Evolutionary conservation across 345 rosid species (phyloP).

Genomic region (Psidium friedrichsthalianum): DNA sequence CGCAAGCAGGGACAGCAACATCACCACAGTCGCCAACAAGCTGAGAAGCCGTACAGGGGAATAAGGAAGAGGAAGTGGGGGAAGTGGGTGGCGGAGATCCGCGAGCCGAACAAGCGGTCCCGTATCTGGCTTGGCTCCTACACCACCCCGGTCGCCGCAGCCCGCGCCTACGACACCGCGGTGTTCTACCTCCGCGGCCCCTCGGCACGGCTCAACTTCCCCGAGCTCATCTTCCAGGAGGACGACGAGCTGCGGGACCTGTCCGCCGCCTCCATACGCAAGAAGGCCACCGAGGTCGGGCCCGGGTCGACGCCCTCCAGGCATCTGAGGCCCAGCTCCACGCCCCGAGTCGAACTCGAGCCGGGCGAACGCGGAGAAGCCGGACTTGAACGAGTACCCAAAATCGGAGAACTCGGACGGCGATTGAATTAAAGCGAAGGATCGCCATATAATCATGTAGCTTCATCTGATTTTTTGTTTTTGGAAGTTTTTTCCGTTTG

Average conservation of each 20-base stretch:
- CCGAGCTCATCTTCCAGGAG: constrained; percentile 42
- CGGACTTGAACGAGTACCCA: constrained; percentile 50
- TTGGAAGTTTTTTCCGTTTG: background rate
- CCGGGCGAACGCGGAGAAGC: constrained; percentile 12
- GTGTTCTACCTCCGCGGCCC: constrained; percentile 58
- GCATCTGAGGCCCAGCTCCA: constrained; percentile 5
- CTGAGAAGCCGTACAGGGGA: constrained; percentile 38
- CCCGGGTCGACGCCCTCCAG: constrained; percentile 45
- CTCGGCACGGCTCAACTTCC: constrained; percentile 53
- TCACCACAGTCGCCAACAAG: background rate
- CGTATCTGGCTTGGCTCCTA: constrained; percentile 72
- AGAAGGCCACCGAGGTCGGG: constrained; percentile 67
- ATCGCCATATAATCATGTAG: background rate
- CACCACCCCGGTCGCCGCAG: constrained; percentile 51
- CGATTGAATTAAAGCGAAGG: constrained; percentile 6
- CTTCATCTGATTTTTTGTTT: background rate
- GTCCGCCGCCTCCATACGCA: constrained; percentile 43
- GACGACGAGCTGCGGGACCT: constrained; percentile 29
- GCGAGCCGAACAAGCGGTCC: constrained; percentile 62
- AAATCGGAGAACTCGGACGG: constrained; percentile 30
- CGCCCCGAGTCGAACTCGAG: constrained; percentile 8
- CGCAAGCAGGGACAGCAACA: constrained; percentile 15
- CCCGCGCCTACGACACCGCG: constrained; percentile 64
- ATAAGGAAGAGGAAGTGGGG: constrained; percentile 75
- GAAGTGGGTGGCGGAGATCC: constrained; percentile 70